Base-by-base conservation (phyloP, 495 filamentous ascomycete genomes). In the Penicillium coffeae region DNA sequence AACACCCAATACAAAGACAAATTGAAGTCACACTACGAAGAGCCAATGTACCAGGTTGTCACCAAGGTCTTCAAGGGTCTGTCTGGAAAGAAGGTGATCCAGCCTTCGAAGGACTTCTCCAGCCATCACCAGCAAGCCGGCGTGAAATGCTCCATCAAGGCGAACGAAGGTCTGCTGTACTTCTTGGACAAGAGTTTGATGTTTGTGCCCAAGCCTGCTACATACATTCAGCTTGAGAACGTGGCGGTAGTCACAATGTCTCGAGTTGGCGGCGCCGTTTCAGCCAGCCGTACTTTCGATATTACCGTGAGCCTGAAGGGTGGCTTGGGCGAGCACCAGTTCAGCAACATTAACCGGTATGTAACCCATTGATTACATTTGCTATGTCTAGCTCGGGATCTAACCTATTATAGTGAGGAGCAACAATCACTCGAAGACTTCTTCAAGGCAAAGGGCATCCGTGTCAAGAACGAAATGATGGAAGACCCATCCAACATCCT, bases 71-170 rank as follows among this genome's bases (percentile, higher is more conserved):
- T 99, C 80, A 86, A 87, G 50, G 94, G 94, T 2, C 70, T 99
- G 22, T 86, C 90, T 1, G 89, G 89, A 47, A 96, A 96, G 79
- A 95, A 92, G 70, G 81, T 99, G 42, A 90, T 87, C 25, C 86
- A 85, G 42, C 94, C 94, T 0, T 95, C 93, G 9, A 92, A 89
- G 64, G 90, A 95, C 68, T 99, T 99, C 68, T 73, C 80, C 56
- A 89, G 85, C 54, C 93, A 97, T 71, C 89, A 96, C 64, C 80
- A 87, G 45, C 91, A 96, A 68, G 88, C 83, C 54, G 94, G 94
- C 33, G 93, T 97, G 64, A 99, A 99, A 69, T 99, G 94, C 73
- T 96, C 93, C 10, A 94, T 97, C 75, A 99, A 99, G 69, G 94
- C 94, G 42, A 95, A 92, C 63, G 94, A 99, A 66, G 94, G 94